These are phyloP conservation scores for Sherardia arvensis DNA, from an alignment of 257 asterid species.

Conservation along the genomic window DNA sequence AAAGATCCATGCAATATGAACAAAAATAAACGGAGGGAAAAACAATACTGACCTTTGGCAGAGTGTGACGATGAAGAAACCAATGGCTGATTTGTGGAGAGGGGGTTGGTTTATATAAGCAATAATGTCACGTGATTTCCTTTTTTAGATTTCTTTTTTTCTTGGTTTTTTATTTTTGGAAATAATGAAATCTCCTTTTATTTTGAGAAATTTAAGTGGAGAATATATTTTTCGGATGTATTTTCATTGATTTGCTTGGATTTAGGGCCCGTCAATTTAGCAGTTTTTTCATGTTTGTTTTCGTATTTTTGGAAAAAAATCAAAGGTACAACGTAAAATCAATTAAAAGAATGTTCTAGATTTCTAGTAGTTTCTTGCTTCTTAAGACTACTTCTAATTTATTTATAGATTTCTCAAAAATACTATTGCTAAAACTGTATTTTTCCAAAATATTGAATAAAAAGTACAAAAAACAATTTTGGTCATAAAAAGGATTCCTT, in stretches of 20 bases:
- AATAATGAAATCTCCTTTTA: no score
- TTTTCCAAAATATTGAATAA: background rate
- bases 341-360: background rate
- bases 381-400: background rate
- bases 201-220: background rate
- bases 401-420: no score
- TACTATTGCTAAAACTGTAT: no score
- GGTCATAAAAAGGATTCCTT: no score
- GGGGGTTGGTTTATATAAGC: background rate
- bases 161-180: no score
- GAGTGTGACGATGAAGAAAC: conserved; percentile 6
- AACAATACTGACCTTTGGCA: background rate
- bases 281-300: background rate
- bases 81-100: conserved; percentile 3
- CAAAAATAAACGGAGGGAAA: background rate
- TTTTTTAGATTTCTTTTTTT: background rate
- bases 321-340: no score
- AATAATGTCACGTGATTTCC: background rate
- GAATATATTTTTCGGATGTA: background rate
- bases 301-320: no score
- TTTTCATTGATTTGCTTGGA: no score
- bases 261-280: background rate
- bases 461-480: no score
- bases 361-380: background rate
- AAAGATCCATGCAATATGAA: background rate